phyloP scores from a whole-genome alignment of 345 rosid species.

The Durio zibethinus region DNA sequence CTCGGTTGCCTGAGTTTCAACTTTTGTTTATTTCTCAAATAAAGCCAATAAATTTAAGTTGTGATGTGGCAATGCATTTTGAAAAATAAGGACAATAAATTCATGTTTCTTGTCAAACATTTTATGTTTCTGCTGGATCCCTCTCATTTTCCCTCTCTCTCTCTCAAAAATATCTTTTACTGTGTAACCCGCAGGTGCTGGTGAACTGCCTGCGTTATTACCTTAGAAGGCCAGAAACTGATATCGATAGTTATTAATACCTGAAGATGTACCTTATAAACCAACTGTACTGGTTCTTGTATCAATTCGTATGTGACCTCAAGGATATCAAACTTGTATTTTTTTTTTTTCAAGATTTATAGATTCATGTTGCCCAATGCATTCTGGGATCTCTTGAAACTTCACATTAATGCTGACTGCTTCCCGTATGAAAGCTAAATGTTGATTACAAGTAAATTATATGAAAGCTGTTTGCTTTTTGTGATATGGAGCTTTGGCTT shows the following conservation, averaged over 20 bases:
- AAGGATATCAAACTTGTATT: neutral
- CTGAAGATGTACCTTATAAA: slow-evolving; percentile 19
- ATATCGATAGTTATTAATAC: slow-evolving; percentile 67
- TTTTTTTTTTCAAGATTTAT: neutral
- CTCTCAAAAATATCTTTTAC: neutral
- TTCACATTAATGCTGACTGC: neutral
- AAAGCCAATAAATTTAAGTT: neutral
- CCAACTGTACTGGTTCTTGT: slow-evolving; percentile 10
- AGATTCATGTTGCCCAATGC: neutral
- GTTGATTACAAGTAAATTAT: neutral
- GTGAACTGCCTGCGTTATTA: slow-evolving; percentile 82
- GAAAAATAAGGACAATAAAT: neutral
- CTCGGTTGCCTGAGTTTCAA: neutral
- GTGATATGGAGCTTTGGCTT: neutral
- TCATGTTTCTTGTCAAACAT: neutral
- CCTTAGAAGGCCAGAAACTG: slow-evolving; percentile 91
- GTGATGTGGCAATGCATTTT: neutral
- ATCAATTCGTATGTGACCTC: slow-evolving; percentile 12
- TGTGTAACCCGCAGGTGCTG: slow-evolving; percentile 49
- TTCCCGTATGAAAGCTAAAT: neutral
- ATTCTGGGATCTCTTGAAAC: slow-evolving; percentile 3
- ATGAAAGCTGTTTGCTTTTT: neutral
- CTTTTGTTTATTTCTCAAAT: neutral
- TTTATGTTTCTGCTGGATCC: neutral
- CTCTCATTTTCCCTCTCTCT: neutral